Conservation (phyloP, 2,329 filamentous ascomycete genomes). For the Colletotrichum sansevieriae region DNA sequence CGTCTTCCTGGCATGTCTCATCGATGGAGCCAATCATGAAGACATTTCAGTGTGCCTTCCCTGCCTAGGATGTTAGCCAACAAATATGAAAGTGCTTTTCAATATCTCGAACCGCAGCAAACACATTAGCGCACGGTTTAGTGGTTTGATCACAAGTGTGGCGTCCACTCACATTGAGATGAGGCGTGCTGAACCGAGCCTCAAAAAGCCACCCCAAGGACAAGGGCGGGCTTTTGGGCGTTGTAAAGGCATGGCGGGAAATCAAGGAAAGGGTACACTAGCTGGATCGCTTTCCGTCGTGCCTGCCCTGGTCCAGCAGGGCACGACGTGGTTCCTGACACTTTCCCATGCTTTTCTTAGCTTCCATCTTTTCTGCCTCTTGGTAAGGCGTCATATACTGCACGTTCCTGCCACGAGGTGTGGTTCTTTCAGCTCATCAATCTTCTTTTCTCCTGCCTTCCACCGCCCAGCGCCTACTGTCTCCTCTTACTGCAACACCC, state of each 20-base stretch:
- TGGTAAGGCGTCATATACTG: slow-evolving; percentile 4
- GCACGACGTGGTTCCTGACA: slow-evolving; percentile 17
- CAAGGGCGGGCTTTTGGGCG: background rate
- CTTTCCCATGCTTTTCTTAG: slow-evolving; percentile 10
- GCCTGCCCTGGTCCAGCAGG: too few species aligned
- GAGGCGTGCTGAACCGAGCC: background rate
- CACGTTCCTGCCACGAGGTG: slow-evolving; percentile 38
- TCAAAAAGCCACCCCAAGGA: background rate
- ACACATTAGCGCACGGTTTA: slow-evolving; percentile 13
- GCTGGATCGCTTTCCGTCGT: background rate
- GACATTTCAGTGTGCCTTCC: background rate
- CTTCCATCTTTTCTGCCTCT: background rate
- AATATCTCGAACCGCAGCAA: background rate
- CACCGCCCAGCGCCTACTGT: background rate
- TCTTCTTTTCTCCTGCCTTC: slow-evolving; percentile 17
- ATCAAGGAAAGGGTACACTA: slow-evolving; percentile 22
- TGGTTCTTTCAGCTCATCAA: slow-evolving; percentile 5
- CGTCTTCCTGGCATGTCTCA: slow-evolving; percentile 12
- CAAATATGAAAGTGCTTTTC: background rate
- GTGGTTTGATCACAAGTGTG: slow-evolving; percentile 16
- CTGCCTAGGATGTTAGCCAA: background rate
- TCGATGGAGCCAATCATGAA: background rate
- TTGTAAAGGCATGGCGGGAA: slow-evolving; percentile 19
- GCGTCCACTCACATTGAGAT: slow-evolving; percentile 30
- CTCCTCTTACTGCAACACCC: background rate